Evolutionary conservation across 352 stramenopile species (phyloP).

Genomic region (Pythium myriotylum): DNA sequence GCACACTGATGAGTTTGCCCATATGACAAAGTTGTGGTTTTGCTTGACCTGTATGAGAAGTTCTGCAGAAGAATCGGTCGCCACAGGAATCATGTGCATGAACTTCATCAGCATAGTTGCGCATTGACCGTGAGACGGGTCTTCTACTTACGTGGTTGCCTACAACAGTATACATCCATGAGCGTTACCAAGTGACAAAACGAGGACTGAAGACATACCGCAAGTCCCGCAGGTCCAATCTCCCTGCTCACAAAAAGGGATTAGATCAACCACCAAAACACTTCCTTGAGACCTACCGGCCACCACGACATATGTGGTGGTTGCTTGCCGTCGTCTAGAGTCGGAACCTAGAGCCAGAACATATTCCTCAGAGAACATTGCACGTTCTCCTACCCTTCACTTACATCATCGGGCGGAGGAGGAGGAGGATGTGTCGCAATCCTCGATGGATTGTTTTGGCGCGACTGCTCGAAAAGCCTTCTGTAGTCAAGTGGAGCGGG

Average conservation of each 20-base stretch:
- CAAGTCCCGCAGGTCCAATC: slow-evolving; percentile 82
- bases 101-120: background rate
- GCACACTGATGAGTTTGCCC: too few relatives aligned
- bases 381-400: background rate
- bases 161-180: too few relatives aligned
- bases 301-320: slow-evolving; percentile 77
- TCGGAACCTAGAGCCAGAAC: background rate
- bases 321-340: background rate
- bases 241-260: slow-evolving; percentile 35
- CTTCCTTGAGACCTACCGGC: slow-evolving; percentile 60
- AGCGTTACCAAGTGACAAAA: too few relatives aligned
- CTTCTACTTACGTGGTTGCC: slow-evolving; percentile 24
- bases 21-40: too few relatives aligned
- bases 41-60: background rate
- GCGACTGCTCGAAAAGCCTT: slow-evolving; percentile 1
- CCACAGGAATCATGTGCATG: background rate
- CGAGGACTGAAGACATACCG: slow-evolving; percentile 32
- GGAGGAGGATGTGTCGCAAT: too few relatives aligned
- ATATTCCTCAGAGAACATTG: background rate
- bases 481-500: slow-evolving; percentile 9
- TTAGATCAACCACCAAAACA: too few relatives aligned
- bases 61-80: too few relatives aligned
- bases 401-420: too few relatives aligned
- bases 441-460: too few relatives aligned
- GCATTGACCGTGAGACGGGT: too few relatives aligned